These are phyloP conservation scores for Fraxinus albicans DNA, from an alignment of 305 asterid species.

Conservation along the genomic window DNA sequence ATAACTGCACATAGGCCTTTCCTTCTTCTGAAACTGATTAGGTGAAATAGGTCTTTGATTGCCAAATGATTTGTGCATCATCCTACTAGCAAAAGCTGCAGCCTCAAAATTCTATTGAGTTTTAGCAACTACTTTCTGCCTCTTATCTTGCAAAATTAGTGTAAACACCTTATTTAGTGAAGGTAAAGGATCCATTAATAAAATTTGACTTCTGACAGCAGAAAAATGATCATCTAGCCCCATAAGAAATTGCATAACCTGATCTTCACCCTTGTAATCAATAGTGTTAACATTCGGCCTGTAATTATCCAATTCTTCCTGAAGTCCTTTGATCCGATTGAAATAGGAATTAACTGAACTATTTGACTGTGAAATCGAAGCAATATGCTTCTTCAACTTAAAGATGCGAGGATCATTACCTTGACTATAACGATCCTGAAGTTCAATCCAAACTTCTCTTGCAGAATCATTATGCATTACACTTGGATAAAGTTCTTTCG, in stretches of 20 bases:
- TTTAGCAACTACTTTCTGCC: neutral
- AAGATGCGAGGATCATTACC: neutral
- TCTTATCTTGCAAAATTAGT: neutral
- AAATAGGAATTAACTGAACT: neutral
- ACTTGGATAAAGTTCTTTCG: neutral
- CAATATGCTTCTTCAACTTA: no score
- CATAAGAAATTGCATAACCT: neutral
- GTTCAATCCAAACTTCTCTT: neutral
- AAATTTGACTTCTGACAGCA: neutral
- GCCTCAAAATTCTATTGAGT: neutral
- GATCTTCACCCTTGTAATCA: neutral
- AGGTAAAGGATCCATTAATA: neutral
- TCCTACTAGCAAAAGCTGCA: neutral
- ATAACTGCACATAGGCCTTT: neutral
- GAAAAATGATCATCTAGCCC: neutral
- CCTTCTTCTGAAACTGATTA: neutral
- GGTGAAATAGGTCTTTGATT: neutral
- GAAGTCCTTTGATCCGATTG: neutral
- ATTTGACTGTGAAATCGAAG: neutral
- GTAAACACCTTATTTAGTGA: neutral
- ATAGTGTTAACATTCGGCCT: neutral
- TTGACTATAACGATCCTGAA: neutral
- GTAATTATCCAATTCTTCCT: neutral
- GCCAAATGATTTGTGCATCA: neutral
- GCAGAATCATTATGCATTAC: neutral